Percentiles rank a stretch among this genome's conserved stretches.
phyloP scores from a whole-genome alignment of 495 filamentous ascomycete genomes.

The Haplographium delicatum region DNA sequence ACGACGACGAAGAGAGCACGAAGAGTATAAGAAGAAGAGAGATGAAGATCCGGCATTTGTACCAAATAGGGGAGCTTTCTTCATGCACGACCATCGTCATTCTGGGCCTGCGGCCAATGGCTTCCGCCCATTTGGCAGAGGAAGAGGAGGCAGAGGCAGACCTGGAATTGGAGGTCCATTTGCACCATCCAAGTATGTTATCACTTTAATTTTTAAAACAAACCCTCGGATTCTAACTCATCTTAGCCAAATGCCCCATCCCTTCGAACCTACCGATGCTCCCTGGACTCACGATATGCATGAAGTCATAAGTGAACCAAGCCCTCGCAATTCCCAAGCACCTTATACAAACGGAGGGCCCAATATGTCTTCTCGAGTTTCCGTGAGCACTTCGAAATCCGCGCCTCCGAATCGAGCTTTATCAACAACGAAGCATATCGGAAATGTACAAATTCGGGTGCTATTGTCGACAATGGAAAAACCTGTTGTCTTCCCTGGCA shows the following conservation, averaged over 20 bases:
- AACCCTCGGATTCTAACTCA: constrained; percentile 6
- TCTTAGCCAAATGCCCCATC: constrained; percentile 27
- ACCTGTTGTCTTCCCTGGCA: constrained; percentile 61
- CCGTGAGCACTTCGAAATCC: constrained; percentile 33
- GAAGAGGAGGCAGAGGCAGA: constrained; percentile 50
- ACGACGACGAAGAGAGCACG: constrained; percentile 74
- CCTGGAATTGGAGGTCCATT: constrained; percentile 49
- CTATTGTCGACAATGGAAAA: constrained; percentile 68
- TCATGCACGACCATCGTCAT: constrained; percentile 91
- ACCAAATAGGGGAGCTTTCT: constrained; percentile 91
- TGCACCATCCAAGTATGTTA: constrained; percentile 52
- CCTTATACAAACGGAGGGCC: constrained; percentile 36
- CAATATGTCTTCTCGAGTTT: constrained; percentile 35
- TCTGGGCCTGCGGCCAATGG: constrained; percentile 69
- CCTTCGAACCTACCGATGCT: constrained; percentile 56
- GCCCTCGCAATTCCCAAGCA: constrained; percentile 17
- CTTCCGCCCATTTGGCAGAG: constrained; percentile 64
- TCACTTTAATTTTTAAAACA: constrained; percentile 3
- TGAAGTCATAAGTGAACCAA: constrained; percentile 58
- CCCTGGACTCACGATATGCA: constrained; percentile 96
- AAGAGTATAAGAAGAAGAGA: constrained; percentile 80
- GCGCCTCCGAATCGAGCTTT: constrained; percentile 55
- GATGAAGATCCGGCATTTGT: constrained; percentile 92
- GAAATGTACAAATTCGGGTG: constrained; percentile 79
- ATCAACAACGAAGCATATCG: constrained; percentile 55